Conservation (phyloP, 2,329 filamentous ascomycete species). For the Colletotrichum neosansevieriae region DNA sequence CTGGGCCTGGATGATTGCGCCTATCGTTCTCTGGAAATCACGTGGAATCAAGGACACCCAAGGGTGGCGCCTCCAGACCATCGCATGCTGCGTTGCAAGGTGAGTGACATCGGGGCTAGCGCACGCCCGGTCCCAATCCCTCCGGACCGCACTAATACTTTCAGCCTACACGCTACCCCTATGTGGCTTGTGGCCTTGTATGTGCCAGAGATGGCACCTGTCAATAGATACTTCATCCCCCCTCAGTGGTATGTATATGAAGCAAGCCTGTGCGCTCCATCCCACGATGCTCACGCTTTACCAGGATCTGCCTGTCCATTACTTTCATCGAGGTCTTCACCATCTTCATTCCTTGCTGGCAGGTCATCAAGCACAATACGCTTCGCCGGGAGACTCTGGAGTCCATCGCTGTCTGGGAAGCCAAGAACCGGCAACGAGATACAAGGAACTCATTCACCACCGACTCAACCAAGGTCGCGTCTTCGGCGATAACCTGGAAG, state of each 20-base stretch:
- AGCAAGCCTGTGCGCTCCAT: not conserved
- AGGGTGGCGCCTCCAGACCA: constrained; percentile 74
- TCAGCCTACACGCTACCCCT: constrained; percentile 72
- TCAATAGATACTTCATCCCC: constrained; percentile 69
- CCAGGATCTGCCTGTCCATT: constrained; percentile 70
- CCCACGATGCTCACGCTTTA: not conserved
- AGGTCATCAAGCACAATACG: constrained; percentile 61
- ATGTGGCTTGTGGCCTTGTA: constrained; percentile 75
- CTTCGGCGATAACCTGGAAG: constrained; percentile 43
- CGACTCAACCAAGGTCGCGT: constrained; percentile 45
- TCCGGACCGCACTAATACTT: constrained; percentile 16
- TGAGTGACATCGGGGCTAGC: constrained; percentile 45
- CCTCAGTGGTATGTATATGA: constrained; percentile 67
- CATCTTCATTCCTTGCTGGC: constrained; percentile 72
- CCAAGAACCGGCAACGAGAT: constrained; percentile 43
- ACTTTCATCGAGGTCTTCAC: constrained; percentile 73
- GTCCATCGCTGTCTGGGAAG: constrained; percentile 62
- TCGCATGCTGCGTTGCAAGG: constrained; percentile 61
- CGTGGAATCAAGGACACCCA: constrained; percentile 73
- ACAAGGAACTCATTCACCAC: constrained; percentile 41
- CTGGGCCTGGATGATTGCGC: constrained; percentile 73
- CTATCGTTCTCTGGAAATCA: constrained; percentile 71
- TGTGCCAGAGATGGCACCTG: constrained; percentile 60
- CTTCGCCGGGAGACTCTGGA: constrained; percentile 62
- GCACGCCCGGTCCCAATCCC: constrained; percentile 10